Conservation (phyloP, 139 green algal genomes). For the Raphidocelis subcapitata region DNA sequence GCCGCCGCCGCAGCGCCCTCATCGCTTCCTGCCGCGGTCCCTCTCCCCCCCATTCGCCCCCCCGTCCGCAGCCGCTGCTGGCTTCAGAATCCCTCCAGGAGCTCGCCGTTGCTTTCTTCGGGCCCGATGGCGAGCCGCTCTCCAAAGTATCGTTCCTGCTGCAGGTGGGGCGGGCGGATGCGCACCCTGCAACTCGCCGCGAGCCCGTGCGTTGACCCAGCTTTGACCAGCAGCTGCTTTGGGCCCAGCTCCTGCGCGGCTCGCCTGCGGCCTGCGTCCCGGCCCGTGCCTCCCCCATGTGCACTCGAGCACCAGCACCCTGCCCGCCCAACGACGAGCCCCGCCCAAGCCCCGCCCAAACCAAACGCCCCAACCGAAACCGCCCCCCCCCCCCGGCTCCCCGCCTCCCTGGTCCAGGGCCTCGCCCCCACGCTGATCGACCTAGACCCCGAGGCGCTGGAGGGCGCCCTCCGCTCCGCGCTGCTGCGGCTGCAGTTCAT, state of each 20-base stretch:
- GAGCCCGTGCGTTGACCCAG: neutral
- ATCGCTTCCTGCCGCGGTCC: neutral
- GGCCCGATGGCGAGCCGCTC: slow-evolving; percentile 2
- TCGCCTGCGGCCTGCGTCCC: too few species aligned
- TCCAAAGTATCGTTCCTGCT: slow-evolving; percentile 41
- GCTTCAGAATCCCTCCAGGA: slow-evolving; percentile 57
- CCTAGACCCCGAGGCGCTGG: slow-evolving; percentile 4
- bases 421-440: neutral
- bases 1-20: neutral
- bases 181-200: neutral
- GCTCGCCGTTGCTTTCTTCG: slow-evolving; percentile 42
- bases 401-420: neutral
- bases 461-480: slow-evolving; percentile 22
- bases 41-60: neutral
- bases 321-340: neutral
- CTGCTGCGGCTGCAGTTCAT: slow-evolving; percentile 48
- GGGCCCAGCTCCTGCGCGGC: too few species aligned
- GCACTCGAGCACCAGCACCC: neutral
- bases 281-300: too few species aligned
- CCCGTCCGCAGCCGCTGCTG: slow-evolving; percentile 27
- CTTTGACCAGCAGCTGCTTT: too few species aligned
- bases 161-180: slow-evolving; percentile 21
- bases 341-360: neutral
- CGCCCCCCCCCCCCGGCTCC: neutral
- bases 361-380: neutral